Percentiles rank a stretch among this genome's conserved stretches.
Evolutionary conservation across 306 rosid species (phyloP).

Genomic region (Lathyrus aphaca): DNA sequence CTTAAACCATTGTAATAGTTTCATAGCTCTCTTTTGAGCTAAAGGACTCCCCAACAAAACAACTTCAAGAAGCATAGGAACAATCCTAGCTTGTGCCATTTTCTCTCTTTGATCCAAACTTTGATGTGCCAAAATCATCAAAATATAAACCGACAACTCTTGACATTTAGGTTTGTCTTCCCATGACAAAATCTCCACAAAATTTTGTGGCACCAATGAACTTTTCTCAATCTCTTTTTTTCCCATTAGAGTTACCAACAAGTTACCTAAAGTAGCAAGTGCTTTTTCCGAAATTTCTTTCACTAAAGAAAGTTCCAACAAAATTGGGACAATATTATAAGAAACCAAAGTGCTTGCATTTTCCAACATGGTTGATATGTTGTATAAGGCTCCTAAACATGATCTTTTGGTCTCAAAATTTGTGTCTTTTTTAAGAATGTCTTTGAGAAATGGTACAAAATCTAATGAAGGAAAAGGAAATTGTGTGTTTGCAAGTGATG

Average conservation of each 20-base stretch:
- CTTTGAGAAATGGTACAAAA: conserved; percentile 54
- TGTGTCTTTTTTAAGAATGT: conserved; percentile 51
- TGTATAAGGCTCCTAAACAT: conserved; percentile 67
- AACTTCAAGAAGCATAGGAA: conserved; percentile 72
- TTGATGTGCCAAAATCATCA: conserved; percentile 93
- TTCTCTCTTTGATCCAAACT: conserved; percentile 76
- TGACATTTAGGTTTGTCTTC: conserved; percentile 81
- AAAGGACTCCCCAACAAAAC: conserved; percentile 77
- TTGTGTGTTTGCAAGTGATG: conserved; percentile 72
- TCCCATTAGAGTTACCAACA: conserved; percentile 79
- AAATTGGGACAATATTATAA: conserved; percentile 58
- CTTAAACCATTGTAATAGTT: conserved; percentile 84
- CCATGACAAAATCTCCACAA: conserved; percentile 84
- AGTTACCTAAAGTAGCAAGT: conserved; percentile 75
- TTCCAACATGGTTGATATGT: conserved; percentile 75
- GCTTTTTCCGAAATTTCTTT: conserved; percentile 73
- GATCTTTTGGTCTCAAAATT: conserved; percentile 53
- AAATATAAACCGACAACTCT: conserved; percentile 74
- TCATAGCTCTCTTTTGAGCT: conserved; percentile 87
- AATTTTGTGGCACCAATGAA: conserved; percentile 58
- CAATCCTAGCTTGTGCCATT: conserved; percentile 76
- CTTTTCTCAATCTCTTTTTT: conserved; percentile 76
- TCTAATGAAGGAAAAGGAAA: conserved; percentile 58
- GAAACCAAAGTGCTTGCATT: conserved; percentile 64
- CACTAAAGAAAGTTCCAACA: conserved; percentile 48